Base-by-base conservation (phyloP, 2,329 filamentous ascomycete genomes). In the Colletotrichum sp. region DNA sequence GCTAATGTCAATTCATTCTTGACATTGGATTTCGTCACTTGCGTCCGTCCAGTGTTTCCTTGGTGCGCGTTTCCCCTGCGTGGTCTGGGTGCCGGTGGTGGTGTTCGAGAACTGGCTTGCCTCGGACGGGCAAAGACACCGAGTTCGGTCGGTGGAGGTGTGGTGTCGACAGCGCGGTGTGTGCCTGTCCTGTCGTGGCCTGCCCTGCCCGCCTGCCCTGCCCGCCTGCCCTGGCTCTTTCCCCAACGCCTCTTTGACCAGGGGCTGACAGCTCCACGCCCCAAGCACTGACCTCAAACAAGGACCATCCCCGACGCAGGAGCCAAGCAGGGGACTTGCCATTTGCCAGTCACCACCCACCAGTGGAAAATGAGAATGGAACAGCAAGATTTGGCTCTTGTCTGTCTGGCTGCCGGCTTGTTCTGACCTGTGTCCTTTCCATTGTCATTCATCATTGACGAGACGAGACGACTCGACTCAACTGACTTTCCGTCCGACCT, bases 211-310 rank as follows among this genome's bases (percentile, higher is more conserved):
- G 25, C 25, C 25, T 3, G 25, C 25, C 25, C 36, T 44, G 27
- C 13, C 27, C 27, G 16, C 57, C 25, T 30, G 25, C 57, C 25
- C 44, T 48, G n/a, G 22, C 63, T 22, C 27, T 27, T 32, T 44
- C 66, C 66, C 67, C 71, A 71, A 65, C 59, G 22, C 64, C 30
- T 52, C 57, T 68, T 55, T 30, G 22, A 70, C 55, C 44, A 74
- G 52, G 68, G 61, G 36, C 19, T 12, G 28, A 22, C 44, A 52
- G 44, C 44, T 52, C 44, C 55, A 55, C 69, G 57, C 55, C 61
- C 69, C 72, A 55, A 68, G 73, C 73, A 75, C 48, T 75, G 73
- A 36, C 70, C 73, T 73, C 64, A 68, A 73, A 75, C 70, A 73
- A 68, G 73, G 73, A 65, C 59, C 22, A 75, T 73, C 73, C 73